Base-by-base conservation (phyloP, 2,329 filamentous ascomycete species). In the Botrytis hyacinthi region DNA sequence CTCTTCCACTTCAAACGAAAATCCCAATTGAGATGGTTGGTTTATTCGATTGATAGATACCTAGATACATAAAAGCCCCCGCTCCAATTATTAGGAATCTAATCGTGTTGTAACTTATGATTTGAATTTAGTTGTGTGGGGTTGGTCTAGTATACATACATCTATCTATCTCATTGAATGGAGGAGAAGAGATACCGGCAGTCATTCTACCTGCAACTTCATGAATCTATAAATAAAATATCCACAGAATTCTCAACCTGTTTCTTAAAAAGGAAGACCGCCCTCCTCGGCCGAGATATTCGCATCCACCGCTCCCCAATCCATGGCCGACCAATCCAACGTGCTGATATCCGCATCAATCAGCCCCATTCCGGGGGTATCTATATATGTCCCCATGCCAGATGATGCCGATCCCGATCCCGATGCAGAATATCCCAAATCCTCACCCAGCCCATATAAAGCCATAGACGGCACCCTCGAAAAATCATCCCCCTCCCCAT, bases 311-410 rank as follows among this genome's bases (percentile, higher is more conserved):
- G 62, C 73, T 73, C 73, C 75, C 80, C 80, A 81, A 51, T 80
- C 77, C 75, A 80, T 79, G 37, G 75, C 73, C 32, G 76, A 68
- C 79, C 78, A 81, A 67, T 81, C 76, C 48, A 80, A 61, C 10
- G 77, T 70, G 73, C 77, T 76, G 18, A 78, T 32, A 74, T 79
- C 77, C 68, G 78, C n/a, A 65, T 77, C 77, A 44, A 78, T 62
- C 4, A 72, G 51, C 71, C 73, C 63, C 48, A 75, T 75, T 69
- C 69, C 76, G 0, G 65, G 40, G 59, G 78, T 74, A 46, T 77
- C 37, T 40, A 59, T 54, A 48, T 71, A 75, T 62, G 16, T 60
- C 61, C 75, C 74, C 12, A 71, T 40, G 12, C 59, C 59, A 14
- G 70, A 57, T 26, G 16, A 51, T 51, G 48, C 22, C 46, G 65